phyloP scores from a whole-genome alignment of 768 basidiomycete species.

The Mycena epipterygia region DNA sequence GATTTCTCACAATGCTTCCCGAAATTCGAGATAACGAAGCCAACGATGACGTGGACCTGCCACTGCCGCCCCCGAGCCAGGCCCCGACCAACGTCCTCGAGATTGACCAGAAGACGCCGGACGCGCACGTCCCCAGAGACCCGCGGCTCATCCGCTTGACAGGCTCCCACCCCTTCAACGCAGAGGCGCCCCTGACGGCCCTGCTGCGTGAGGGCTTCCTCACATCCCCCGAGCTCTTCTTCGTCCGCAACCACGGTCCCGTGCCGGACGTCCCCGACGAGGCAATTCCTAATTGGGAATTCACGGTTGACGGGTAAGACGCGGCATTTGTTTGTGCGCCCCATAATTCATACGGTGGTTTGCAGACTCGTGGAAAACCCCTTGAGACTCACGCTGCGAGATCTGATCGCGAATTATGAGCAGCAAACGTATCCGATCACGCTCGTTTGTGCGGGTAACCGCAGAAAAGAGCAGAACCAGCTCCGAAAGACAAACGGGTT shows the following conservation, averaged over 20 bases:
- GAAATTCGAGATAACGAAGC: neutral
- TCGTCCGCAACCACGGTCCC: slow-evolving; percentile 74
- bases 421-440: slow-evolving; percentile 73
- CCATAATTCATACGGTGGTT: slow-evolving; percentile 13
- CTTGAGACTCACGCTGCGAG: slow-evolving; percentile 56
- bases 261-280: slow-evolving; percentile 62
- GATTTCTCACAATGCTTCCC: no score
- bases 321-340: neutral
- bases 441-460: slow-evolving; percentile 74
- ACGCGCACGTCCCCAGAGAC: slow-evolving; percentile 44
- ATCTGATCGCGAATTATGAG: slow-evolving; percentile 61
- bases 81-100: slow-evolving; percentile 8
- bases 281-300: slow-evolving; percentile 56
- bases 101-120: slow-evolving; percentile 23
- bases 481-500: slow-evolving; percentile 70
- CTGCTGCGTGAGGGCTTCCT: slow-evolving; percentile 67
- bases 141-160: slow-evolving; percentile 62
- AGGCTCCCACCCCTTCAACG: slow-evolving; percentile 74
- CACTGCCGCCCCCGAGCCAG: neutral
- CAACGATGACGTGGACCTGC: neutral
- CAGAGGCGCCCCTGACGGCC: slow-evolving; percentile 60
- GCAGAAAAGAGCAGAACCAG: slow-evolving; percentile 77
- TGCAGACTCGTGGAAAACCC: slow-evolving; percentile 51
- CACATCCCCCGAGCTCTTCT: slow-evolving; percentile 67
- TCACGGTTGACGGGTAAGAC: slow-evolving; percentile 57